phyloP scores from a whole-genome alignment of 768 basidiomycete genomes.

The Termitomyces sp. region DNA sequence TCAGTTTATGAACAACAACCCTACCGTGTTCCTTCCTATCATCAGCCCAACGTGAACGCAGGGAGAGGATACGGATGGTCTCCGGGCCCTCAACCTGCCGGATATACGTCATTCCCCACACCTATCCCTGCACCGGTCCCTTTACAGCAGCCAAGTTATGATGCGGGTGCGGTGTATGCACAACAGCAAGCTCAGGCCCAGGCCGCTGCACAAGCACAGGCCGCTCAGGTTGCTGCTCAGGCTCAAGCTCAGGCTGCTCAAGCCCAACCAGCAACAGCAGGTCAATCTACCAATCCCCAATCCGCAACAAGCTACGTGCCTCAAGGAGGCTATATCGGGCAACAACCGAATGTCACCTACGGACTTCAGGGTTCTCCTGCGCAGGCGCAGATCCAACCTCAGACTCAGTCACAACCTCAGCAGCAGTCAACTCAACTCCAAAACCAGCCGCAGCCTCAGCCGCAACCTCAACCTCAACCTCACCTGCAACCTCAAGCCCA shows the following conservation, averaged over 20 bases:
- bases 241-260: conserved; percentile 12
- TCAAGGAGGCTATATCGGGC: conserved; percentile 25
- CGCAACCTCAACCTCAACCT: conserved; percentile 12
- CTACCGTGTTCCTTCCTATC: conserved; percentile 19
- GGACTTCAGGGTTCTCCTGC: conserved; percentile 35
- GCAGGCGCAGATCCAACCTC: conserved; percentile 25
- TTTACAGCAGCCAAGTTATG: conserved; percentile 15
- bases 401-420: background rate
- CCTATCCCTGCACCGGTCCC: conserved; percentile 13
- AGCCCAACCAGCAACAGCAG: background rate
- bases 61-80: conserved; percentile 46
- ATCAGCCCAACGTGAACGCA: conserved; percentile 19
- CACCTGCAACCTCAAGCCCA: conserved; percentile 21
- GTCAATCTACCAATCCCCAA: background rate
- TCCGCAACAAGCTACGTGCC: conserved; percentile 17
- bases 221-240: conserved; percentile 9
- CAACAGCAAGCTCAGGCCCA: conserved; percentile 13
- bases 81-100: conserved; percentile 24
- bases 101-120: conserved; percentile 34
- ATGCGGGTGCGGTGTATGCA: conserved; percentile 17
- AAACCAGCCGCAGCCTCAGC: background rate
- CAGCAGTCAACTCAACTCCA: conserved; percentile 7
- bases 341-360: conserved; percentile 30
- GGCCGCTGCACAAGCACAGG: conserved; percentile 8
- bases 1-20: conserved; percentile 52